Base-by-base conservation (phyloP, 2,329 filamentous ascomycete genomes). In the Aspergillus pseudoglaucus region DNA sequence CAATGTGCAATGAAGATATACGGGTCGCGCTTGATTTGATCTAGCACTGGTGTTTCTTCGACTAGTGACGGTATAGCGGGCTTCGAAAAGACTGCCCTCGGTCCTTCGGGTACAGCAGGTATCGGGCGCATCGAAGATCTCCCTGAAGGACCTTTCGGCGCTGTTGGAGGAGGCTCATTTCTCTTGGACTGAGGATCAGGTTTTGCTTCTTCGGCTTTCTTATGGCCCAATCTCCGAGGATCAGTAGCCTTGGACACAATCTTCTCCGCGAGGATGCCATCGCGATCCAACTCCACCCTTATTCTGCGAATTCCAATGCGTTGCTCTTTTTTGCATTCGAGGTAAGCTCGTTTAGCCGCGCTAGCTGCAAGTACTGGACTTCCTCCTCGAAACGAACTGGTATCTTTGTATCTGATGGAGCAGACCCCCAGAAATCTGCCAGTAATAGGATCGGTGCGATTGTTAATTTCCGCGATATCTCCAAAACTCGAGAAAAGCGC, bases 361-460 rank as follows among this genome's bases (percentile, higher is more conserved):
- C 87, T 84, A 37, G 86, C 82, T 5, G 89, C 93, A 44, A 83
- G 79, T 35, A 88, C 72, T 2, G 78, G 70, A 1, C 72, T 61
- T 17, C 56, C 74, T 59, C 70, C 82, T 61, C 72, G 75, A 57
- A 68, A 76, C 55, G 74, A 73, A 65, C 46, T 71, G 67, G 72
- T 81, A 64, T 97, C 91, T 60, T 86, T 84, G 68, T 94, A 98
- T 50, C 86, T 84, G 63, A 98, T 89, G 14, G 89, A 88, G 55
- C 88, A 95, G 64, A 98, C 90, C 10, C 93, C 93, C 10, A 98
- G 79, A 63, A 94, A 95, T 62, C 88, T 93, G 15, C 93, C 93
- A 10, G 90, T 97, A 49, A 90, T 85, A 7, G 93, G 93, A 67
- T 98, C 90, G 61, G 94, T 91, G 66, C 94, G 91, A 63, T 96